phyloP scores from a whole-genome alignment of 2,329 filamentous ascomycete species.

The Corinectria fuckeliana region DNA sequence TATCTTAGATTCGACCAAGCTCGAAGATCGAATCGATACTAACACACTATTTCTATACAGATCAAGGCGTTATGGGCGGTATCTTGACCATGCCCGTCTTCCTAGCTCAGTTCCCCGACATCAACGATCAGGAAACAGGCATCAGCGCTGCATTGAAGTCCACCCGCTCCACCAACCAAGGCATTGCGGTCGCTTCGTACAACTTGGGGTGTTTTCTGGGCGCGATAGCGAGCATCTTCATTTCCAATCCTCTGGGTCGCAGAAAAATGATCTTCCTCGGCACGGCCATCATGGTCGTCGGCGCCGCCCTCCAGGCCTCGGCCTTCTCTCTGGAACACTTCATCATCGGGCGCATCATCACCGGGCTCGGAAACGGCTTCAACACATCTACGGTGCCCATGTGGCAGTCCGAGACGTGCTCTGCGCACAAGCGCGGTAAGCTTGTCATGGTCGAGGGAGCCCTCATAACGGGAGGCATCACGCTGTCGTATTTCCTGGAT shows the following conservation, averaged over 20 bases:
- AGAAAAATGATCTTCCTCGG: slow-evolving; percentile 66
- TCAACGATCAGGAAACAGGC: slow-evolving; percentile 50
- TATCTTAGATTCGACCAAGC: background rate
- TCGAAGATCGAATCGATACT: background rate
- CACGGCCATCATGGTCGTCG: slow-evolving; percentile 63
- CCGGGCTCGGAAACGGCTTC: slow-evolving; percentile 63
- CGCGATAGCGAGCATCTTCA: slow-evolving; percentile 70
- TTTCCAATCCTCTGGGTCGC: slow-evolving; percentile 67
- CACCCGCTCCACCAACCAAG: slow-evolving; percentile 58
- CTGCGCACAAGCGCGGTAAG: slow-evolving; percentile 63
- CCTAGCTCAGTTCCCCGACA: slow-evolving; percentile 62
- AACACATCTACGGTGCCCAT: slow-evolving; percentile 64
- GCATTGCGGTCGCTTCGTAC: slow-evolving; percentile 62
- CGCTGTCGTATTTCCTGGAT: slow-evolving; percentile 68
- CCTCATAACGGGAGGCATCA: slow-evolving; percentile 62
- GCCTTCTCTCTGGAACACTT: slow-evolving; percentile 62
- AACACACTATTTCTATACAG: slow-evolving; percentile 48
- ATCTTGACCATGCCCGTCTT: slow-evolving; percentile 72
- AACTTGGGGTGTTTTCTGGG: slow-evolving; percentile 69
- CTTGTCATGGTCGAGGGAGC: slow-evolving; percentile 67
- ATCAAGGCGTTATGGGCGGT: slow-evolving; percentile 78
- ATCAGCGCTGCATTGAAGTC: slow-evolving; percentile 43
- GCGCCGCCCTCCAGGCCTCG: slow-evolving; percentile 64
- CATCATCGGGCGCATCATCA: slow-evolving; percentile 64
- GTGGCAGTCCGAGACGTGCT: slow-evolving; percentile 67